Evolutionary conservation across 345 rosid species (phyloP), one percentile per base, ranked within the genome.

Genomic region (Dovyalis caffra): DNA sequence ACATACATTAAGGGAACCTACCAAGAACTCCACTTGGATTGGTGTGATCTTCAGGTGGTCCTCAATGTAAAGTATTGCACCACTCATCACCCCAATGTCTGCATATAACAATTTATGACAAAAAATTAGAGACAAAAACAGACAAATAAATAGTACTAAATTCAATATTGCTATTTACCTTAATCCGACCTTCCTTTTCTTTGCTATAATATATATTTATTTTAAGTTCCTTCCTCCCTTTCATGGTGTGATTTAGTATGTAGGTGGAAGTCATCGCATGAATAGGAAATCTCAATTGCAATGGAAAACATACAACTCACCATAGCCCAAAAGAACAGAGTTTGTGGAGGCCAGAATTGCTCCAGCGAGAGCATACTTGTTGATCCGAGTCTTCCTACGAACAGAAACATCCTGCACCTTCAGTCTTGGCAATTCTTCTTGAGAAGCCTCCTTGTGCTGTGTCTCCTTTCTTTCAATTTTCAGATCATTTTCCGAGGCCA

Each of bases 41-140:
- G 86, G 77, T 12, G 88, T 69, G 85, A 88, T 85, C 28, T 78
- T 72, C 8, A 88, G 82, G 70, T 83, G 37, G 31, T 90, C 94
- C 62, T 72, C 92, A n/a, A n/a, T n/a, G n/a, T n/a, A n/a, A n/a
- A n/a, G n/a, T n/a, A n/a, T n/a, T n/a, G n/a, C n/a, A 4, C 92
- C 94, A 65, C 92, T 90, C 92, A 90, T 88, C 72, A 90, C 92
- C 61, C 89, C 92, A 31, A 87, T 85, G 75, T 90, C 90, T 90
- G 84, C 74, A 86, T 25, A 60, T 29, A 62, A 32, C 68, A 67
- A 71, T 4, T n/a, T 58, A 61, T 28, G 51, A 25, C 45, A 23
- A 15, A 18, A 51, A n/a, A 51, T 51, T 51, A 51, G 58, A 4
- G 40, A 37, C 6, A 37, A 37, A 33, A 6, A 33, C 35, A 33